Evolutionary conservation across 345 rosid genomes (phyloP), one percentile per base, ranked within the genome.

Genomic region (Viola odorata): DNA sequence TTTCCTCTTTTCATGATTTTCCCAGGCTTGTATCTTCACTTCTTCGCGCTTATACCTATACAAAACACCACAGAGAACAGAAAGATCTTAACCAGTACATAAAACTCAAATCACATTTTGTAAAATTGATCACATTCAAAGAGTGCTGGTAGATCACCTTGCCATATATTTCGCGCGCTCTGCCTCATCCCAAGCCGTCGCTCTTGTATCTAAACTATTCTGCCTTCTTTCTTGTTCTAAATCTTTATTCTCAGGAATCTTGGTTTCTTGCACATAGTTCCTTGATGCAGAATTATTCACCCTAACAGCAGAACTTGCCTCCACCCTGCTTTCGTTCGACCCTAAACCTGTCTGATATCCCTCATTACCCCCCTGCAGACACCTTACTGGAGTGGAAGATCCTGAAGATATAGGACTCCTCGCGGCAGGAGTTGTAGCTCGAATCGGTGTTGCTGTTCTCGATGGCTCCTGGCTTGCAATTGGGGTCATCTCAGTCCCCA

Each of bases 401-500:
- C 94, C 89, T 17, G 96, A 92, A 61, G 84, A 71, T 40, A 85
- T 76, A 9, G 98, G 98, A 65, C 95, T 91, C 65, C 85, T 78
- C 32, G 80, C 77, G 0, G 77, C 85, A 1, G 91, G 96, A 44
- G 98, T 84, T 2, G 82, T 79, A 49, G 91, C 91, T 72, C 96
- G 71, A 10, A 92, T 82, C 0, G 98, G 96, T 0, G 96, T 89
- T 23, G 85, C 85, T 5, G 96, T 80, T 78, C 96, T 83, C 4
- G 96, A 92, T 38, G 98, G 98, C 78, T 92, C 91, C 72, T 84
- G 91, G 70, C 98, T 92, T 0, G 87, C 90, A 6, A 83, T 81
- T 0, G 94, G 96, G 62, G 96, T 89, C 98, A 92, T 92, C 79
- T 92, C 98, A 36, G 98, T 92, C 61, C 98, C 96, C 94, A 87